phyloP scores from a whole-genome alignment of 257 asterid genomes.

The Lycium barbarum region DNA sequence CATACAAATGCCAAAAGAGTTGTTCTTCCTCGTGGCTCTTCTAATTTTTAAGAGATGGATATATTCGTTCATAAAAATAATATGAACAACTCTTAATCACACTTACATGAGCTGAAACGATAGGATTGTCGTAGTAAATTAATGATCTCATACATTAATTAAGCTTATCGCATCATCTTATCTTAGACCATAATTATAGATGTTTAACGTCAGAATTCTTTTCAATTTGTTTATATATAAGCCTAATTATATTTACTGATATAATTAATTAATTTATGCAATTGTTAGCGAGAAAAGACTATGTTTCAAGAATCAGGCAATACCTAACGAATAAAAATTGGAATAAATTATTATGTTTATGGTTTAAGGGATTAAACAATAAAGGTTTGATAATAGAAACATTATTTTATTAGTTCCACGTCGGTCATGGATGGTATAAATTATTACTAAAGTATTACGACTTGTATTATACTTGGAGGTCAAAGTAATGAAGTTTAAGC shows the following conservation, averaged over 20 bases:
- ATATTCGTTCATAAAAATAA: not conserved
- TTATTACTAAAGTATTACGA: not conserved
- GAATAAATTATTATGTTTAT: not conserved
- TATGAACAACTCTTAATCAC: slow-evolving; percentile 11
- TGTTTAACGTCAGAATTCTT: not conserved
- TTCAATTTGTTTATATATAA: not conserved
- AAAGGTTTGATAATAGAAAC: not conserved
- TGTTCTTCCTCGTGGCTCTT: not conserved
- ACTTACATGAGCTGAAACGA: slow-evolving; percentile 22
- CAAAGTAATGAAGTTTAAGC: not conserved
- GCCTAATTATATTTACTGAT: not conserved
- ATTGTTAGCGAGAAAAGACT: not conserved
- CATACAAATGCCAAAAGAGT: not conserved
- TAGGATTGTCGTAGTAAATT: not conserved
- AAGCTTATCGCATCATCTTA: not conserved
- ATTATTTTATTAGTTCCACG: not conserved
- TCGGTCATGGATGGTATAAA: not conserved
- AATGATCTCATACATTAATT: not conserved
- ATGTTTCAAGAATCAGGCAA: slow-evolving; percentile 7
- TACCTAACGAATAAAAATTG: not conserved
- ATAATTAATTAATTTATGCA: not conserved
- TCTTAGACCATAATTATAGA: not conserved
- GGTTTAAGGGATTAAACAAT: not conserved
- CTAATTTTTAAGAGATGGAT: slow-evolving; percentile 21
- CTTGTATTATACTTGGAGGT: slow-evolving; percentile 13